These are phyloP conservation scores for Podaxis mareebaensis DNA, from an alignment of 768 basidiomycete species.

Conservation along the genomic window DNA sequence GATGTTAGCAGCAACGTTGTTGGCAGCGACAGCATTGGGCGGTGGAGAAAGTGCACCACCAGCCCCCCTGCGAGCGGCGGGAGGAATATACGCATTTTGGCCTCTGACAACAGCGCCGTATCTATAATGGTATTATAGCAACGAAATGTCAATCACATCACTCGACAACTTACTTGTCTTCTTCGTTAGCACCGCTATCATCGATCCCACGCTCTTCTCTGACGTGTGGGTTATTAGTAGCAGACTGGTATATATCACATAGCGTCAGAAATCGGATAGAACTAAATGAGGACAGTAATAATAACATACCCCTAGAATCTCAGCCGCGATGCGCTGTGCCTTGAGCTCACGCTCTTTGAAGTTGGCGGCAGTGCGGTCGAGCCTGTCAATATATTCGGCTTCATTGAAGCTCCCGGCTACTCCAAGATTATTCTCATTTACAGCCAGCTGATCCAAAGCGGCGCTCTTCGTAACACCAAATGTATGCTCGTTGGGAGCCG, in stretches of 20 bases:
- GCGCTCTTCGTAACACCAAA: too few relatives aligned
- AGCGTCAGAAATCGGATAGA: conserved; percentile 12
- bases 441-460: too few relatives aligned
- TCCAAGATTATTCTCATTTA: too few relatives aligned
- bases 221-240: conserved; percentile 77
- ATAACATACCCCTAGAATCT: conserved; percentile 78
- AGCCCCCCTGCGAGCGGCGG: conserved; percentile 70
- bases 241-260: conserved; percentile 38
- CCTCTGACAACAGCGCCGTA: conserved; percentile 92
- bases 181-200: conserved; percentile 83
- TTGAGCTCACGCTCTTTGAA: conserved; percentile 87
- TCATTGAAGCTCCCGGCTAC: too few relatives aligned
- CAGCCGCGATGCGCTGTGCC: conserved; percentile 86
- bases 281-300: conserved; percentile 6
- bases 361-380: conserved; percentile 82
- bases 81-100: conserved; percentile 91
- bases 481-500: too few relatives aligned
- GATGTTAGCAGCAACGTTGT: too few relatives aligned
- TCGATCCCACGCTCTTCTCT: conserved; percentile 88
- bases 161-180: conserved; percentile 77
- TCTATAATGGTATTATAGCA: conserved; percentile 42
- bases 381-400: conserved; percentile 86
- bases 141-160: conserved; percentile 22
- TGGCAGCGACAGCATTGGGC: conserved; percentile 8
- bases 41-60: conserved; percentile 30